A percentile compares a stretch with the other conserved stretches of the same genome.
phyloP scores from a whole-genome alignment of 169 alveolate genomes.

The Cryptosporidium bovis region DNA sequence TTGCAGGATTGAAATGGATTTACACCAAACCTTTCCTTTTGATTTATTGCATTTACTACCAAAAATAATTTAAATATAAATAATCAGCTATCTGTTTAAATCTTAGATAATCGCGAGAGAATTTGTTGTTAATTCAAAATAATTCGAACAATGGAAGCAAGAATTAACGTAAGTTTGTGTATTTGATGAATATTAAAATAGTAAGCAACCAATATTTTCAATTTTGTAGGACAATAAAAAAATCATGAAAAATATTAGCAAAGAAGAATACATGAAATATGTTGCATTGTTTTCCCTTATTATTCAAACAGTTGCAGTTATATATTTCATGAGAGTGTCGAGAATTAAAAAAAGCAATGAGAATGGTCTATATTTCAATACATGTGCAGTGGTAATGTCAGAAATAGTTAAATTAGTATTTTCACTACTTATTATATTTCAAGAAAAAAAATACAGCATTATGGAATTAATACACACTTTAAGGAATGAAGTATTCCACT shows the following conservation, averaged over 20 bases:
- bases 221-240: neutral
- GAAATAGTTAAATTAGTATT: conserved; percentile 34
- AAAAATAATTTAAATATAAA: no score
- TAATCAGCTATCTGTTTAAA: no score
- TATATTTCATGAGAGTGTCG: conserved; percentile 57
- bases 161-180: no score
- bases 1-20: no score
- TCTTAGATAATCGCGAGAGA: no score
- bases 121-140: no score
- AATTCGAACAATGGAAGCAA: no score
- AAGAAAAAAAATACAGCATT: conserved; percentile 1
- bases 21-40: no score
- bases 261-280: conserved; percentile 56
- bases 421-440: conserved; percentile 22
- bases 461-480: conserved; percentile 3
- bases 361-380: conserved; percentile 24
- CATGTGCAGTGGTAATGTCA: conserved; percentile 71
- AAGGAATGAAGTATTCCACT: conserved; percentile 31
- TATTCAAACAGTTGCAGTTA: conserved; percentile 69
- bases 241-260: neutral
- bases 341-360: conserved; percentile 14
- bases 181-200: no score
- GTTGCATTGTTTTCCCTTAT: conserved; percentile 50
- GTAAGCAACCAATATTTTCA: no score
- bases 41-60: no score